These are phyloP conservation scores for Colletotrichum gloeosporioides DNA, from an alignment of 2,329 filamentous ascomycete genomes.

Conservation along the genomic window DNA sequence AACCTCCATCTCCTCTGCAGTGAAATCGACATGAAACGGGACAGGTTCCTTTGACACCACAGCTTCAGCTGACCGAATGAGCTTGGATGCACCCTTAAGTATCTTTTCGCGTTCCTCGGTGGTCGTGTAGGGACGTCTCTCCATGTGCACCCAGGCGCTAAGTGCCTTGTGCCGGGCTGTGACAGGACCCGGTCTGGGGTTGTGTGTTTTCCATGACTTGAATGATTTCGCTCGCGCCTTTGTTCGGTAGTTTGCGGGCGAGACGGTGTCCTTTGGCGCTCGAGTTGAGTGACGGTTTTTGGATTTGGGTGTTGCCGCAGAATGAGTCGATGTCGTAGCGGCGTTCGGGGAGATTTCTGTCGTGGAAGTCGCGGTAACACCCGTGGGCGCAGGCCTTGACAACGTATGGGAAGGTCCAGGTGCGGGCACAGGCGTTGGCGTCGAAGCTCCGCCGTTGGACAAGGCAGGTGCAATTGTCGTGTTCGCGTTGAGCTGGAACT, in stretches of 20 bases:
- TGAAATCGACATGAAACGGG: conserved; percentile 53
- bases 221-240: conserved; percentile 24
- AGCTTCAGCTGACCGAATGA: conserved; percentile 14
- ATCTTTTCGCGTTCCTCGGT: conserved; percentile 23
- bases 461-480: neutral
- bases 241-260: conserved; percentile 15
- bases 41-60: neutral
- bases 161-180: neutral
- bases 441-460: neutral
- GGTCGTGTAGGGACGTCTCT: conserved; percentile 28
- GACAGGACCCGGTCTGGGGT: neutral
- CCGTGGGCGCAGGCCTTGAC: neutral
- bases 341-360: neutral
- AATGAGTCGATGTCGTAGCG: neutral
- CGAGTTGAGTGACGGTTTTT: neutral
- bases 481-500: neutral
- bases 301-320: neutral
- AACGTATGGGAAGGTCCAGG: neutral
- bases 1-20: conserved; percentile 38
- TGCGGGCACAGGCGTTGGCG: neutral
- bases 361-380: neutral
- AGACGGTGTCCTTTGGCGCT: neutral
- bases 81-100: conserved; percentile 14
- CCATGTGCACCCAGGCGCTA: conserved; percentile 14
- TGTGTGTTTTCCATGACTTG: conserved; percentile 20